Percentiles rank a stretch among this genome's conserved stretches.
Evolutionary conservation across 768 basidiomycete genomes (phyloP).

Genomic region (Sporobolomyces phaffii): DNA sequence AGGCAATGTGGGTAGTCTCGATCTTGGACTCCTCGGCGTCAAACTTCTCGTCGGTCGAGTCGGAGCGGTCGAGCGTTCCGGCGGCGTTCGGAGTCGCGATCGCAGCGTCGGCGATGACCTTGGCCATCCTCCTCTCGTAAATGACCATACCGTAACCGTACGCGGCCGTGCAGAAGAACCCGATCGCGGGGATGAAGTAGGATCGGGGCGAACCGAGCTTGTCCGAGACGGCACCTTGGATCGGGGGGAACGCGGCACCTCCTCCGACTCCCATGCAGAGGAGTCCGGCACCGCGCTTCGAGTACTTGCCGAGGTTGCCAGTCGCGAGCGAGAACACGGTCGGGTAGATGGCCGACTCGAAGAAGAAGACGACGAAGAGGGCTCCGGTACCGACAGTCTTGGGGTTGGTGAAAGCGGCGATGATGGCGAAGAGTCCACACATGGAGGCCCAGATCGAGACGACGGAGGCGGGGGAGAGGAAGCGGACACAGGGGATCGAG

Average conservation of each 20-base stretch:
- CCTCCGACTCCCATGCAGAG: conserved; percentile 37
- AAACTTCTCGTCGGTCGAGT: conserved; percentile 5
- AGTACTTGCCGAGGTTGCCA: conserved; percentile 18
- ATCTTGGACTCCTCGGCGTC: background rate
- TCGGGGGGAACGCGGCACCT: conserved; percentile 45
- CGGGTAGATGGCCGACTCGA: conserved; percentile 36
- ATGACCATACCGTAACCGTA: conserved; percentile 57
- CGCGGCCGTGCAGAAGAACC: background rate
- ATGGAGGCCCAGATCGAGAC: conserved; percentile 35
- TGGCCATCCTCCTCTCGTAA: conserved; percentile 84
- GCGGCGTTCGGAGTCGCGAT: conserved; percentile 44
- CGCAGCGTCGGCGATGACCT: conserved; percentile 66
- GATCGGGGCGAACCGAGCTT: conserved; percentile 7
- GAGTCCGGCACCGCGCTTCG: conserved; percentile 44
- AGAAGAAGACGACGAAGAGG: conserved; percentile 44
- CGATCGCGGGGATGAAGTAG: conserved; percentile 21
- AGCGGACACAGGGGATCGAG: conserved; percentile 11
- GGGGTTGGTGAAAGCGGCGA: conserved; percentile 39
- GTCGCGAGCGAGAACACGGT: conserved; percentile 34
- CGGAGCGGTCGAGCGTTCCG: conserved; percentile 1
- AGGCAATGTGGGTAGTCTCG: conserved; percentile 7
- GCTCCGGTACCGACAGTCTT: conserved; percentile 37
- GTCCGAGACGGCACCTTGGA: conserved; percentile 47
- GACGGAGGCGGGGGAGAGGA: conserved; percentile 38
- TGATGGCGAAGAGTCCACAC: conserved; percentile 40